A percentile compares a stretch with the other conserved stretches of the same genome.
phyloP scores from a whole-genome alignment of 2,329 filamentous ascomycete genomes.

The Aspergillus ustus region DNA sequence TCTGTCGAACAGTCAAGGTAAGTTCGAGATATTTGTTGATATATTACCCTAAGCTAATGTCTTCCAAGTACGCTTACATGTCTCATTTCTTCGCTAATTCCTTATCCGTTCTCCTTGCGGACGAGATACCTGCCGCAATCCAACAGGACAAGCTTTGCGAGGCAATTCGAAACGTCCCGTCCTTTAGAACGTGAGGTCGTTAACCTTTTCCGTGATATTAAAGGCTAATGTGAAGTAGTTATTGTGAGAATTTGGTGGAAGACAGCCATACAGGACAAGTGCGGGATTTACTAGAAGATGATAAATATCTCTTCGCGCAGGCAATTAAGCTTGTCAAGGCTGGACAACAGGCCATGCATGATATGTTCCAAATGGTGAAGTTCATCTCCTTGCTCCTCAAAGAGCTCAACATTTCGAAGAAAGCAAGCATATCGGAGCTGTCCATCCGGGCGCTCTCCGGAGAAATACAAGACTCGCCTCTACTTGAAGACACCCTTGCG shows the following conservation, averaged over 20 bases:
- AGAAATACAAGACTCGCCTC: slow-evolving; percentile 56
- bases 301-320: slow-evolving; percentile 53
- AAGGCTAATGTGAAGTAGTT: slow-evolving; percentile 33
- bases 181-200: slow-evolving; percentile 54
- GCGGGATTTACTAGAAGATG: slow-evolving; percentile 54
- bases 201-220: neutral
- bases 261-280: slow-evolving; percentile 39
- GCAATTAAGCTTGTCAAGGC: slow-evolving; percentile 42
- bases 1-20: slow-evolving; percentile 58
- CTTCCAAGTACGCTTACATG: slow-evolving; percentile 63
- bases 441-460: slow-evolving; percentile 52
- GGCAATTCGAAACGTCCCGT: slow-evolving; percentile 61
- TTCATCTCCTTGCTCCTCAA: slow-evolving; percentile 33
- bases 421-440: slow-evolving; percentile 40
- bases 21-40: neutral
- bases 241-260: slow-evolving; percentile 50
- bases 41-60: slow-evolving; percentile 25
- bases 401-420: slow-evolving; percentile 35
- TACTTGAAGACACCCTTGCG: slow-evolving; percentile 58
- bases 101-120: slow-evolving; percentile 56
- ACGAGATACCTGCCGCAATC: slow-evolving; percentile 26
- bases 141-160: slow-evolving; percentile 53
- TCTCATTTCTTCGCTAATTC: slow-evolving; percentile 67
- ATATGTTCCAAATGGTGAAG: slow-evolving; percentile 40
- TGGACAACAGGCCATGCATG: slow-evolving; percentile 46